A percentile compares a stretch with the other conserved stretches of the same genome.
These are phyloP conservation scores for Grosmannia serpens DNA, from an alignment of 2,329 filamentous ascomycete species.

Conservation along the genomic window DNA sequence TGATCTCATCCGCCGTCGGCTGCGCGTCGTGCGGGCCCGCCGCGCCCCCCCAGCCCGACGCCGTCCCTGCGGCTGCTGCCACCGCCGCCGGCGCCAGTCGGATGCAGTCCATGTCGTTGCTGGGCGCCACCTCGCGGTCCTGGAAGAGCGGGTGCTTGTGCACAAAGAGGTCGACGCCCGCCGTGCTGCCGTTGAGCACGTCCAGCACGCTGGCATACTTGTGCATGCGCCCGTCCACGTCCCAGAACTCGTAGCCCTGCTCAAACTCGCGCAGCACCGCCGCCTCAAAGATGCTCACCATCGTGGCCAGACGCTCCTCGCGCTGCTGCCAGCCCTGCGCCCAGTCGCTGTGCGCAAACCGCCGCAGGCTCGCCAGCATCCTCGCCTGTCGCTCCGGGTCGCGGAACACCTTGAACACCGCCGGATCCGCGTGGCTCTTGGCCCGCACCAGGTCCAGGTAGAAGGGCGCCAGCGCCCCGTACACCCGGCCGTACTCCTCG, in stretches of 20 bases:
- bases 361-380: slow-evolving; percentile 71
- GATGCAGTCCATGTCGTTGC: slow-evolving; percentile 69
- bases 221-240: slow-evolving; percentile 80
- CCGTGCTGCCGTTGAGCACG: slow-evolving; percentile 66
- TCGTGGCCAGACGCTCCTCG: slow-evolving; percentile 59
- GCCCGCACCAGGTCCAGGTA: slow-evolving; percentile 71
- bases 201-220: slow-evolving; percentile 81
- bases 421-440: slow-evolving; percentile 64
- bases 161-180: slow-evolving; percentile 74
- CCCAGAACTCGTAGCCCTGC: slow-evolving; percentile 78
- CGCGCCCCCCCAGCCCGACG: not conserved
- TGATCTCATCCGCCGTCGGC: slow-evolving; percentile 36
- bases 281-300: slow-evolving; percentile 77
- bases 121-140: slow-evolving; percentile 55
- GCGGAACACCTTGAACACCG: slow-evolving; percentile 75
- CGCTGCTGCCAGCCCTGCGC: slow-evolving; percentile 61
- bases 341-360: slow-evolving; percentile 73
- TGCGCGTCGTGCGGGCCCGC: not conserved
- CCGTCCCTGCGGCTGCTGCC: not conserved
- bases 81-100: slow-evolving; percentile 39
- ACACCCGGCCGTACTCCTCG: slow-evolving; percentile 83
- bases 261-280: slow-evolving; percentile 87
- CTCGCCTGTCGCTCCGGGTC: slow-evolving; percentile 84
- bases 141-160: slow-evolving; percentile 79
- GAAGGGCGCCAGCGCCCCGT: slow-evolving; percentile 77